A percentile compares a stretch with the other conserved stretches of the same genome.
Evolutionary conservation across 352 stramenopile species (phyloP).

Genomic region (Phytophthora tentaculata): DNA sequence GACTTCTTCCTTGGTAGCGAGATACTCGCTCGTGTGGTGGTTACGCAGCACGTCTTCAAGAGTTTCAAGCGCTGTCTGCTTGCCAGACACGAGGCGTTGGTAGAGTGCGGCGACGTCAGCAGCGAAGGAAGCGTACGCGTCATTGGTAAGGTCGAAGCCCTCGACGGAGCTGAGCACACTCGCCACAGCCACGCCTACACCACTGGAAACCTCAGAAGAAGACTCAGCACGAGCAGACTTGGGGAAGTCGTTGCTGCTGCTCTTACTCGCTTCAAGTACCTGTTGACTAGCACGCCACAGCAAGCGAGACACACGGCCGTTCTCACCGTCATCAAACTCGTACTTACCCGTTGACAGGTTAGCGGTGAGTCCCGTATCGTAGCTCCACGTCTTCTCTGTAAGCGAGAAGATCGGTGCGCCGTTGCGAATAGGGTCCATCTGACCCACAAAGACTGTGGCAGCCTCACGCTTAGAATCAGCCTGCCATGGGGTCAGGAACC

Average conservation of each 20-base stretch:
- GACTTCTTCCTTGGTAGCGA: slow-evolving; percentile 41
- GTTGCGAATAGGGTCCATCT: slow-evolving; percentile 59
- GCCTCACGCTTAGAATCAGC: slow-evolving; percentile 34
- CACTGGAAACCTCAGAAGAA: slow-evolving; percentile 39
- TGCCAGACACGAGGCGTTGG: slow-evolving; percentile 53
- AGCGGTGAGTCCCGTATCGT: slow-evolving; percentile 47
- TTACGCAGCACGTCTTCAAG: slow-evolving; percentile 48
- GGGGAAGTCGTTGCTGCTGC: slow-evolving; percentile 42
- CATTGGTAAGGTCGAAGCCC: slow-evolving; percentile 52
- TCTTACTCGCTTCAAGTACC: slow-evolving; percentile 41
- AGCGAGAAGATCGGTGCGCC: slow-evolving; percentile 36
- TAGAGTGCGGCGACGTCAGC: slow-evolving; percentile 59
- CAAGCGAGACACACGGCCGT: slow-evolving; percentile 29
- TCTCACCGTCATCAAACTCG: slow-evolving; percentile 60
- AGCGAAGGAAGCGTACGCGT: slow-evolving; percentile 49
- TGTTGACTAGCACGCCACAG: slow-evolving; percentile 37
- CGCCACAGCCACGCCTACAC: slow-evolving; percentile 47
- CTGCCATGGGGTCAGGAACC: slow-evolving; percentile 59
- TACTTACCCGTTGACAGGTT: slow-evolving; percentile 69
- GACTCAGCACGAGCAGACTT: slow-evolving; percentile 38
- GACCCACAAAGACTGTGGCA: slow-evolving; percentile 46
- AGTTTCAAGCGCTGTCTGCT: slow-evolving; percentile 44
- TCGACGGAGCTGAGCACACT: slow-evolving; percentile 47
- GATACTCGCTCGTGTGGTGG: slow-evolving; percentile 47
- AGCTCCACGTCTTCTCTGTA: slow-evolving; percentile 55